phyloP scores from a whole-genome alignment of 345 rosid species.

The Pugionium cornutum region DNA sequence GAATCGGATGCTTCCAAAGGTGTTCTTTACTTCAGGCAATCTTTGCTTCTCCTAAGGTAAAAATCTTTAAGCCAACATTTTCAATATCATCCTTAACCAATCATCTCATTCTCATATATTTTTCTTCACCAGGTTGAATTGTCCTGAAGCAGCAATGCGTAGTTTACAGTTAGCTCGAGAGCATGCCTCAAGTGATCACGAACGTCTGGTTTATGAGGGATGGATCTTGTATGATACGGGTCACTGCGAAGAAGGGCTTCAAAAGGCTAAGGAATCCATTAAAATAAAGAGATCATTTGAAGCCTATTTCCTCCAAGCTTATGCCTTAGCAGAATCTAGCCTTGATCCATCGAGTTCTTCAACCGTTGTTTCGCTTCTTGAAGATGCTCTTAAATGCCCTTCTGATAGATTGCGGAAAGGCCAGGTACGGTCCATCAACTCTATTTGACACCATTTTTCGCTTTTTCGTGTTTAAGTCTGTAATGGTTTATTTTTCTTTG shows the following conservation, averaged over 20 bases:
- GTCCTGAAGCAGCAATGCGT: slow-evolving; percentile 96
- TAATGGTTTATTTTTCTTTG: no score
- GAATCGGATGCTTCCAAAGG: slow-evolving; percentile 93
- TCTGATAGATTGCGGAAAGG: slow-evolving; percentile 98
- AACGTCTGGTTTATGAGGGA: slow-evolving; percentile 91
- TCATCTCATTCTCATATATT: not conserved
- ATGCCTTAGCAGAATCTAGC: slow-evolving; percentile 96
- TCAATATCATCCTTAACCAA: not conserved
- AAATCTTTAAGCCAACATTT: not conserved
- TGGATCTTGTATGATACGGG: slow-evolving; percentile 98
- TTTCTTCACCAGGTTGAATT: slow-evolving; percentile 67
- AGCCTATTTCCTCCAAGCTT: slow-evolving; percentile 97
- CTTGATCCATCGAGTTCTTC: slow-evolving; percentile 76
- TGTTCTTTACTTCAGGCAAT: slow-evolving; percentile 89
- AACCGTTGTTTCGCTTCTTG: slow-evolving; percentile 86
- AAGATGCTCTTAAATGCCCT: slow-evolving; percentile 92
- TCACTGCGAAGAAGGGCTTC: slow-evolving; percentile 91
- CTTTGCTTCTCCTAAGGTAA: slow-evolving; percentile 91
- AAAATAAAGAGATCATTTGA: slow-evolving; percentile 85
- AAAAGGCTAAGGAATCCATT: slow-evolving; percentile 87
- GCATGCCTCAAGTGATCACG: slow-evolving; percentile 85
- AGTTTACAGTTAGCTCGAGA: slow-evolving; percentile 90
- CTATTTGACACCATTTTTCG: not conserved
- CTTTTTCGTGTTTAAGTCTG: no score
- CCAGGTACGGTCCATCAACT: slow-evolving; percentile 61